A percentile compares a stretch with the other conserved stretches of the same genome.
These are phyloP conservation scores for Naganishia albida DNA, from an alignment of 1,284 basidiomycete genomes.

Conservation along the genomic window DNA sequence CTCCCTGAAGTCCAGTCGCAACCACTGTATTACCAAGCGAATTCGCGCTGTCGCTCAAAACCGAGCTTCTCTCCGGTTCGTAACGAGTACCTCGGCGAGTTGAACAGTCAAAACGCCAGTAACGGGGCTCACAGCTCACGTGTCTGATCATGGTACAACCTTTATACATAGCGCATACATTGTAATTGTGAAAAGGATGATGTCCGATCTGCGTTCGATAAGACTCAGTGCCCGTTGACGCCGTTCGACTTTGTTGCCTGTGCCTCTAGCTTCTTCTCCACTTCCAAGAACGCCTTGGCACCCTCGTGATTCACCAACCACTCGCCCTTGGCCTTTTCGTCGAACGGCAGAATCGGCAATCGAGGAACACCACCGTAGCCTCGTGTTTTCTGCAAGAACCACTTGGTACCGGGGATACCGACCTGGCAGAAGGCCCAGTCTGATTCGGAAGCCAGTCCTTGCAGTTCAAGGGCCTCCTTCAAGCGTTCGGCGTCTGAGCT, in stretches of 20 bases:
- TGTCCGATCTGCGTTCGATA: not conserved
- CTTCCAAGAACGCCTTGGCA: constrained; percentile 64
- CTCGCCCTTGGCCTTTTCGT: constrained; percentile 58
- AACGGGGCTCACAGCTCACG: not conserved
- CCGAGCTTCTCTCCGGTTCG: too few species aligned
- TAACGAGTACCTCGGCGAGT: too few species aligned
- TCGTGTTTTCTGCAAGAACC: constrained; percentile 65
- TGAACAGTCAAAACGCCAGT: too few species aligned
- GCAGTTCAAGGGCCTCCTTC: constrained; percentile 69
- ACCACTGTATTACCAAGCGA: too few species aligned
- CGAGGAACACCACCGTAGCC: constrained; percentile 76
- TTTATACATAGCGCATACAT: constrained; percentile 18
- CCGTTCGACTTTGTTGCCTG: constrained; percentile 25
- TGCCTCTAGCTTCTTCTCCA: constrained; percentile 63
- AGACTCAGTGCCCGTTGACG: constrained; percentile 14
- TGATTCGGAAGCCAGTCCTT: constrained; percentile 74
- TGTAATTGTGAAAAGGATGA: not conserved
- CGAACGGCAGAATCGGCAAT: constrained; percentile 69
- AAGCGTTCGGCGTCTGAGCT: constrained; percentile 59
- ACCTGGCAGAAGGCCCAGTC: constrained; percentile 77
- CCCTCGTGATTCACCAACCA: constrained; percentile 70
- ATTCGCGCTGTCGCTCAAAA: too few species aligned
- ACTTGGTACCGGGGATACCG: constrained; percentile 81
- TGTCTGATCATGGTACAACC: constrained; percentile 22
- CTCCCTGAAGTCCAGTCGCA: too few species aligned